These are phyloP conservation scores for Colletotrichum sublineola DNA, from an alignment of 2,329 filamentous ascomycete species.

Conservation along the genomic window DNA sequence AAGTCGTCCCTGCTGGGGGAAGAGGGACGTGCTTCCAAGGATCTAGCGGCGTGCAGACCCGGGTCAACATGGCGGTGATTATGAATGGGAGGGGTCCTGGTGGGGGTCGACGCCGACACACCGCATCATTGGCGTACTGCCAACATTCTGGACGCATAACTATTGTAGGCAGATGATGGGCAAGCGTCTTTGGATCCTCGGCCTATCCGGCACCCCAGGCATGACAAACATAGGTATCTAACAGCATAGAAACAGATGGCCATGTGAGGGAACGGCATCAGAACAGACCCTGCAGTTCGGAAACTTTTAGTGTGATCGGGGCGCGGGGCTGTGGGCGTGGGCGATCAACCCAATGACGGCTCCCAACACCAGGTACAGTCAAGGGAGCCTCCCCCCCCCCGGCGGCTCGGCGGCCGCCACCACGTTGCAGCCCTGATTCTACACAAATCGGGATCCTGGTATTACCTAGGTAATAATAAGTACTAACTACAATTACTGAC, in stretches of 20 bases:
- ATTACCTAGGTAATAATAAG: too few relatives aligned
- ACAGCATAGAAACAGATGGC: background rate
- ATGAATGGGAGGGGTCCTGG: too few relatives aligned
- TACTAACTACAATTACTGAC: too few relatives aligned
- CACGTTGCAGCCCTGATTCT: conserved; percentile 12
- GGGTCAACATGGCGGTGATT: background rate
- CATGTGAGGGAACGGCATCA: background rate
- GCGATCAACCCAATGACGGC: background rate
- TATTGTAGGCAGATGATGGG: too few relatives aligned
- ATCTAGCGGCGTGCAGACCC: background rate
- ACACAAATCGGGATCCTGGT: background rate
- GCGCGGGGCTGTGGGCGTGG: background rate
- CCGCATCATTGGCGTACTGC: background rate
- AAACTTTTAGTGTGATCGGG: background rate
- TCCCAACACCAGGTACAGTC: background rate
- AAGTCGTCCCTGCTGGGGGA: background rate
- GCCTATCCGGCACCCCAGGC: background rate
- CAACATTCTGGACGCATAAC: background rate
- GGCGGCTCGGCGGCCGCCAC: conserved; percentile 9
- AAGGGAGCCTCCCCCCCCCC: background rate
- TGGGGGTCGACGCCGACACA: background rate
- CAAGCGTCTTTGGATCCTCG: background rate
- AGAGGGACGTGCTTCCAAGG: background rate
- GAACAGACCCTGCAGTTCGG: conserved; percentile 2
- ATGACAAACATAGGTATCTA: background rate